Base-by-base conservation (phyloP, 1,284 basidiomycete genomes). In the Ceratobasidium theobromae region DNA sequence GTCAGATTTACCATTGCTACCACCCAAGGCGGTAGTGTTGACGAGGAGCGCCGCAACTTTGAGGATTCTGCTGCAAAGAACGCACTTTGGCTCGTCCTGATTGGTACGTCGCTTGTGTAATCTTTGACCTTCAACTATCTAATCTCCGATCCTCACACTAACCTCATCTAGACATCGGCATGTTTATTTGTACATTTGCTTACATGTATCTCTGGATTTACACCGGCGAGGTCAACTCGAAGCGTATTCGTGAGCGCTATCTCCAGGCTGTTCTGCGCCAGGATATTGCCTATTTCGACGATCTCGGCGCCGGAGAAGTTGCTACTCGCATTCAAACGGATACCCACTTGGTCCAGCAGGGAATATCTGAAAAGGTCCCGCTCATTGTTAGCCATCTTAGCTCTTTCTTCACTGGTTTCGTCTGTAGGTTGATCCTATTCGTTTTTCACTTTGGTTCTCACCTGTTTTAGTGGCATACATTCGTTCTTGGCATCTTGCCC, bases 251-350 rank as follows among this genome's bases (percentile, higher is more conserved):
- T 23, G 90, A 92, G 76, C 78, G 74, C 11, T 91, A 93, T 72
- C 83, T 96, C 4, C 77, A 82, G 65, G 85, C 91, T 1, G 77
- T 93, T 14, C 80, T 95, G 16, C 87, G 92, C 43, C 90, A 94
- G 76, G 88, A 96, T 75, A 86, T 92, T 66, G 87, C 89, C 9
- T 98, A 86, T 79, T 98, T 98, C 74, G 96, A 98, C 75, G 85
- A 88, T 21, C 85, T 98, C 65, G 95, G 96, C 25, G 89, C 95
- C 4, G 96, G 96, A 68, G 96, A 98, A 76, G 87, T 99, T 35
- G 91, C 96, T 0, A 98, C 95, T 1, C 88, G 95, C 65, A 98
- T 98, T 70, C 92, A 96, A 75, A 93, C 90, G 0, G 93, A 95
- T 74, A 93, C 89, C 18, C 88, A 93, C 77, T 77, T 94, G 49